Evolutionary conservation across 2,329 filamentous ascomycete genomes (phyloP).

Genomic region (Aureobasidium sp.): DNA sequence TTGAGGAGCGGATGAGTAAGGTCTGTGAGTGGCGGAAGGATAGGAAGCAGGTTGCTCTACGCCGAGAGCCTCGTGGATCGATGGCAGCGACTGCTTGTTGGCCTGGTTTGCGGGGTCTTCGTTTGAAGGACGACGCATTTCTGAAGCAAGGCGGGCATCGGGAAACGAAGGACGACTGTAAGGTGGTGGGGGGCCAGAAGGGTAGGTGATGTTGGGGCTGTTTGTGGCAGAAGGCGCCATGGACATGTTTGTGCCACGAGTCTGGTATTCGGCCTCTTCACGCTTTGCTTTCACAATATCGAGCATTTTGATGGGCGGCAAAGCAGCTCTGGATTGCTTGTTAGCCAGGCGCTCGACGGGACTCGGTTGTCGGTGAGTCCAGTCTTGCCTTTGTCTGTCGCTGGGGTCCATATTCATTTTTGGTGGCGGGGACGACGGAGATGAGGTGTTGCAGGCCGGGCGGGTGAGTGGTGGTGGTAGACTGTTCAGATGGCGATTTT

Average conservation of each 20-base stretch:
- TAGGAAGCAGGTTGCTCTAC: slow-evolving; percentile 39
- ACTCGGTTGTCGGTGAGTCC: not conserved
- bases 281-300: slow-evolving; percentile 39
- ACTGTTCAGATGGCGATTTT: not conserved
- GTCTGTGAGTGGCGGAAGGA: slow-evolving; percentile 18
- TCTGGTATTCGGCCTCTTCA: slow-evolving; percentile 39
- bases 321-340: slow-evolving; percentile 29
- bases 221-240: slow-evolving; percentile 20
- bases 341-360: not conserved
- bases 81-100: slow-evolving; percentile 61
- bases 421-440: not conserved
- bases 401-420: slow-evolving; percentile 18
- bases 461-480: not conserved
- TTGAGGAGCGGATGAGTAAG: slow-evolving; percentile 16
- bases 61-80: slow-evolving; percentile 62
- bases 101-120: slow-evolving; percentile 47
- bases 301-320: slow-evolving; percentile 41
- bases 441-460: not conserved
- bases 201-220: slow-evolving; percentile 25
- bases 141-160: slow-evolving; percentile 53
- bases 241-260: slow-evolving; percentile 16
- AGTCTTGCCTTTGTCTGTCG: slow-evolving; percentile 15
- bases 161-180: slow-evolving; percentile 32
- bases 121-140: slow-evolving; percentile 54
- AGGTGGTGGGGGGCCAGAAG: slow-evolving; percentile 37